Percentiles rank a stretch among this genome's conserved stretches.
These are phyloP conservation scores for Epichloe sylvatica DNA, from an alignment of 2,329 filamentous ascomycete species.

Conservation along the genomic window DNA sequence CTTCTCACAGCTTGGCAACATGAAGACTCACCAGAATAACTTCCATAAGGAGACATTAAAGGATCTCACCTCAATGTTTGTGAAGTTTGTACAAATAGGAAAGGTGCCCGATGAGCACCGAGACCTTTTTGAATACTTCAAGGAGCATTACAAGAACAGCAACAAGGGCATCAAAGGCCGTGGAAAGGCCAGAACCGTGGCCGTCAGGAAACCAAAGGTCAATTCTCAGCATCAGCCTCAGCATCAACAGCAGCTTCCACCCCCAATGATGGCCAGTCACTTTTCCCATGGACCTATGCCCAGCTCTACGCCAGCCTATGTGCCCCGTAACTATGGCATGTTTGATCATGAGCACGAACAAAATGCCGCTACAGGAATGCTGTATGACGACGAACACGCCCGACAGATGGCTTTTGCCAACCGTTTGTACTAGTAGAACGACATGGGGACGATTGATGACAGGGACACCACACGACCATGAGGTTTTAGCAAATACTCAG, in stretches of 20 bases:
- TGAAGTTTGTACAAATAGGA: conserved; percentile 43
- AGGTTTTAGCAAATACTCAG: neutral
- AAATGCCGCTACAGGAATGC: conserved; percentile 16
- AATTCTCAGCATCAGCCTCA: conserved; percentile 6
- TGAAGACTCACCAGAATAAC: conserved; percentile 94
- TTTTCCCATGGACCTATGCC: conserved; percentile 12
- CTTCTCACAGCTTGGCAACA: conserved; percentile 81
- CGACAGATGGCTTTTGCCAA: conserved; percentile 29
- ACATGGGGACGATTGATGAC: conserved; percentile 7
- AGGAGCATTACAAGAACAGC: conserved; percentile 84
- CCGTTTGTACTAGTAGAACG: conserved; percentile 26
- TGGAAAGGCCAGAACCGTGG: conserved; percentile 66
- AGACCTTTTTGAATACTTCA: conserved; percentile 69
- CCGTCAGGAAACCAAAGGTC: conserved; percentile 18
- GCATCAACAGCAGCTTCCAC: conserved; percentile 6
- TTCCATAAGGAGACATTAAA: conserved; percentile 69
- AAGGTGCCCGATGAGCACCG: conserved; percentile 50
- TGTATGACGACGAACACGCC: conserved; percentile 32
- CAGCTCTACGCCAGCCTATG: conserved; percentile 18
- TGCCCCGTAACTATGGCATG: conserved; percentile 26
- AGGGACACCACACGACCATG: neutral
- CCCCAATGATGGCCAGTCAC: conserved; percentile 16
- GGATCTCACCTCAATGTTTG: conserved; percentile 57
- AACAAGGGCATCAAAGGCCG: conserved; percentile 98
- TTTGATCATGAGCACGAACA: conserved; percentile 31